Evolutionary conservation across 2,329 filamentous ascomycete species (phyloP), one percentile per base, ranked within the genome.

Genomic region (Calonectria henricotiae): DNA sequence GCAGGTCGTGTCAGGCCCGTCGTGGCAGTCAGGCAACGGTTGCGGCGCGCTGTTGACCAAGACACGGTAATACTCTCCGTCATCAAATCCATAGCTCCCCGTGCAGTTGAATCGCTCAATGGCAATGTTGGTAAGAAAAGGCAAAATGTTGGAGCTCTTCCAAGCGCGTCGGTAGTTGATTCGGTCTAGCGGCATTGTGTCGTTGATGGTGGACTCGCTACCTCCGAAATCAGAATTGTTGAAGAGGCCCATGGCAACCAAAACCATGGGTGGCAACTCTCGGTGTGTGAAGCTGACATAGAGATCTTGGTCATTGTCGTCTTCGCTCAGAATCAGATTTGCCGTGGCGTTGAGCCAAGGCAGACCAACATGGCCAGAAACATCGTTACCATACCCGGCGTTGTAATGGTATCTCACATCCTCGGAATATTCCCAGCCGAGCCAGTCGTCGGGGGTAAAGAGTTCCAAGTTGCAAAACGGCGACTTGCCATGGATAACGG

Each of bases 221-320:
- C 84, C 82, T 11, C 86, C 87, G 70, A 87, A 88, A 0, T 84
- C 86, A 3, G 89, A 90, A 80, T 92, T 92, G 83, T 93, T 93
- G 85, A 92, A 93, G 5, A 93, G 83, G 0, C 91, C 91, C 80
- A 93, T 86, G 0, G 91, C 90, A 1, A 92, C 91, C 1, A 90
- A 82, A 1, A 92, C 89, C 69, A 89, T 90, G 1, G 91, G 91
- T 1, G 91, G 91, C 2, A 93, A 82, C 78, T 93, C 91, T 23
- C 91, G 88, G 78, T 93, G 91, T 0, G 91, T 93, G 82, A 93
- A 93, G 63, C 89, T 90, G 46, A 93, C 85, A 76, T 90, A 91
- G 8, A 93, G 83, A 67, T 92, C 89, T 76, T 93, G 86, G 13
- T 76, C 77, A 6, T 80, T 78, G 0, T 79, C 73, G 1, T 78